Conservation (phyloP, 805 yeast species). For the Suhomyces prunicola region DNA sequence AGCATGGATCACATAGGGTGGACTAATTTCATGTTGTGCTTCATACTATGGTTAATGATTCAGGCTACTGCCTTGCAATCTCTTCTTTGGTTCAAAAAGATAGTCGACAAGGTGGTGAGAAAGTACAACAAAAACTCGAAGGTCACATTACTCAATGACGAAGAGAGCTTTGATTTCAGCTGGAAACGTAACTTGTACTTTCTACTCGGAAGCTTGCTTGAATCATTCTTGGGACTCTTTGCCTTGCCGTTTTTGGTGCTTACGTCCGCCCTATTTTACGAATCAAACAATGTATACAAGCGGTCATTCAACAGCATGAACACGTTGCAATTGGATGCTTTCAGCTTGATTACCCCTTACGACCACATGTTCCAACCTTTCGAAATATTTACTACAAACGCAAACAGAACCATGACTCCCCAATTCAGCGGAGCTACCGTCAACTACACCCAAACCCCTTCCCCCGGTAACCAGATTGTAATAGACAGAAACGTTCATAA, state of each 20-base stretch:
- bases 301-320: constrained; percentile 10
- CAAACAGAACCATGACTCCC: background rate
- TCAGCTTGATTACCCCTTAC: constrained; percentile 23
- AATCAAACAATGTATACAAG: constrained; percentile 16
- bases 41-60: constrained; percentile 24
- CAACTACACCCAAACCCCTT: background rate
- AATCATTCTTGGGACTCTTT: constrained; percentile 31
- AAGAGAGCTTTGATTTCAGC: constrained; percentile 5
- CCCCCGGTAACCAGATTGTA: background rate
- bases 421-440: background rate
- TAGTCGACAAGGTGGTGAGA: constrained; percentile 4
- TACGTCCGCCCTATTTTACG: constrained; percentile 30
- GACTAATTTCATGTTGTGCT: constrained; percentile 42
- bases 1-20: constrained; percentile 29
- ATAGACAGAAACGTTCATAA: background rate
- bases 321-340: constrained; percentile 20
- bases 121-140: constrained; percentile 1
- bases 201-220: constrained; percentile 31
- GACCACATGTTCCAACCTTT: constrained; percentile 17
- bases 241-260: constrained; percentile 44
- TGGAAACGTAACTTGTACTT: constrained; percentile 20
- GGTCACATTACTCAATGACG: constrained; percentile 4
- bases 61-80: constrained; percentile 21
- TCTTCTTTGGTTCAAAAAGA: constrained; percentile 17
- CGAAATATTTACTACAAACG: background rate